These are phyloP conservation scores for Trichoderma sp. DNA, from an alignment of 2,329 filamentous ascomycete species.

Conservation along the genomic window DNA sequence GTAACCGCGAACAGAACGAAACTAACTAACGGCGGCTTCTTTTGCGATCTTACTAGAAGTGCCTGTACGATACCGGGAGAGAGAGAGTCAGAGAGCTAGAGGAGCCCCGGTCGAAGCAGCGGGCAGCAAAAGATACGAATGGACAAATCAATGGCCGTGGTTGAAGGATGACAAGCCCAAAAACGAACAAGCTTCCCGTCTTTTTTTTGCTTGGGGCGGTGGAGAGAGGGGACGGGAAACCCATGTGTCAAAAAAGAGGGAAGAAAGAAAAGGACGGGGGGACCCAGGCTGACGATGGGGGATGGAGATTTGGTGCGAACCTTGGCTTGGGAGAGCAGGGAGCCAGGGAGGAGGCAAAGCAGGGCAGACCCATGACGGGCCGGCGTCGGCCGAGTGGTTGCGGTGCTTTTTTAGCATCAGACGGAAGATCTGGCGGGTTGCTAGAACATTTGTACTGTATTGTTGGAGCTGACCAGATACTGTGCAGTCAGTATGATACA, in stretches of 20 bases:
- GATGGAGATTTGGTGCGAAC: neutral
- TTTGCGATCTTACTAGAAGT: neutral
- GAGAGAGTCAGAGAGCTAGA: neutral
- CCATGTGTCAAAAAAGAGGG: constrained; percentile 10
- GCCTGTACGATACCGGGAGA: neutral
- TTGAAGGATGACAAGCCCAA: neutral
- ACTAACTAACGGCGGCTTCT: neutral
- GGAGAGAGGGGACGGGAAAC: neutral
- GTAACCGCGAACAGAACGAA: neutral
- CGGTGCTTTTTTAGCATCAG: neutral
- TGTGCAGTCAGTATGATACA: too few species aligned
- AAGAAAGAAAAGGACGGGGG: neutral
- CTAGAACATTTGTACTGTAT: neutral
- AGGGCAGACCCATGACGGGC: constrained; percentile 11
- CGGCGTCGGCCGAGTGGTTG: constrained; percentile 15
- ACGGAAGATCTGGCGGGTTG: neutral
- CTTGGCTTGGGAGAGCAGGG: neutral
- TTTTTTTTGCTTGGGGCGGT: neutral
- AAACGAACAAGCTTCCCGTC: neutral
- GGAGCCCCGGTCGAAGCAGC: neutral
- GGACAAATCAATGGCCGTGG: neutral
- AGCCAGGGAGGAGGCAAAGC: neutral
- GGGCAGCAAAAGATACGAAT: neutral
- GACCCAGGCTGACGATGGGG: neutral
- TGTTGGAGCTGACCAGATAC: neutral